phyloP scores from a whole-genome alignment of 352 stramenopile genomes.

The Pseudoperonospora humuli region DNA sequence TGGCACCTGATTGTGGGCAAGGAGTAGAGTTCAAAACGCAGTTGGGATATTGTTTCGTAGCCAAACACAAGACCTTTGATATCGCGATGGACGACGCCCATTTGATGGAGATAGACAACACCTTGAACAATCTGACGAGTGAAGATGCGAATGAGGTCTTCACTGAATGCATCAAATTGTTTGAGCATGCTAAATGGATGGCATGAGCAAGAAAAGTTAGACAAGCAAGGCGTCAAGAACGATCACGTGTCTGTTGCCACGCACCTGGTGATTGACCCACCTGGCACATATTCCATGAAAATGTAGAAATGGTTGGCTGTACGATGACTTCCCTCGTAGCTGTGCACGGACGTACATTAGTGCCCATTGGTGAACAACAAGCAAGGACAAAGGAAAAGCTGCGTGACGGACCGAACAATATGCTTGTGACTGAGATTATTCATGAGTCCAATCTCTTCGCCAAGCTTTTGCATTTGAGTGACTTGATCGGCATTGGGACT shows the following conservation, averaged over 20 bases:
- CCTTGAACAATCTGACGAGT: slow-evolving; percentile 87
- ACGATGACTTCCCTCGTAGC: slow-evolving; percentile 79
- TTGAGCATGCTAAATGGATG: slow-evolving; percentile 63
- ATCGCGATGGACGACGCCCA: slow-evolving; percentile 90
- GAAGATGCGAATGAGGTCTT: slow-evolving; percentile 87
- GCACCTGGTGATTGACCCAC: slow-evolving; percentile 83
- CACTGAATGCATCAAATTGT: slow-evolving; percentile 90
- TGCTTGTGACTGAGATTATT: slow-evolving; percentile 91
- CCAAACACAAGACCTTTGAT: slow-evolving; percentile 77
- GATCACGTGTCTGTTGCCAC: not conserved
- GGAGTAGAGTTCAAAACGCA: too few species aligned
- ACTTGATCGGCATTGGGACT: slow-evolving; percentile 43
- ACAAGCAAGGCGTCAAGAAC: not conserved
- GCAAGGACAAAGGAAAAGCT: not conserved
- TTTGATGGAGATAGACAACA: slow-evolving; percentile 88
- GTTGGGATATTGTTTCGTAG: not conserved
- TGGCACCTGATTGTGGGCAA: slow-evolving; percentile 39
- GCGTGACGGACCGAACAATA: slow-evolving; percentile 84
- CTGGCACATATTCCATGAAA: slow-evolving; percentile 95
- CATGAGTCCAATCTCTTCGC: slow-evolving; percentile 92
- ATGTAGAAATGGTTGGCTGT: slow-evolving; percentile 86
- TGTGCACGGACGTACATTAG: slow-evolving; percentile 22
- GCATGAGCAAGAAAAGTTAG: not conserved
- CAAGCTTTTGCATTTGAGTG: slow-evolving; percentile 68
- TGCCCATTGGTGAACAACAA: not conserved